These are phyloP conservation scores for Curvularia sp. DNA, from an alignment of 2,329 filamentous ascomycete species.

Conservation along the genomic window DNA sequence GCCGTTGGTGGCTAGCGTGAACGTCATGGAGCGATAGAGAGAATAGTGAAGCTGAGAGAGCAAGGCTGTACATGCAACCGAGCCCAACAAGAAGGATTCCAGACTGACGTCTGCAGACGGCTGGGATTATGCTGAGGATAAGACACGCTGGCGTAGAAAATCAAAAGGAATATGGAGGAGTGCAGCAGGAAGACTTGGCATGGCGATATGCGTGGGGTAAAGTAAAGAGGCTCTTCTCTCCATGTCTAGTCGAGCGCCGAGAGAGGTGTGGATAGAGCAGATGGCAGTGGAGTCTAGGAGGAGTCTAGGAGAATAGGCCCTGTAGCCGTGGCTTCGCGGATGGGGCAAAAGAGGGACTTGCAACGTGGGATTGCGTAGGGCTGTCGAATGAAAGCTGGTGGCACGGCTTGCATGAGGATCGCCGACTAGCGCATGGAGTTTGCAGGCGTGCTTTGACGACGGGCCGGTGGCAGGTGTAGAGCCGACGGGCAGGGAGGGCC, in stretches of 20 bases:
- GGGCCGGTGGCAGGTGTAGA: not conserved
- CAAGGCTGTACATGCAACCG: conserved; percentile 25
- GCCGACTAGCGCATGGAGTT: conserved; percentile 16
- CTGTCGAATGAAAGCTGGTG: conserved; percentile 35
- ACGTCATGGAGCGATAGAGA: conserved; percentile 24
- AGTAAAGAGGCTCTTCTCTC: not conserved
- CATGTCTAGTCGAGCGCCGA: not conserved
- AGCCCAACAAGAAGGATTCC: conserved; percentile 16
- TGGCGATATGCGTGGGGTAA: not conserved
- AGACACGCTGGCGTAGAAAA: conserved; percentile 22
- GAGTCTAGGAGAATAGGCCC: not conserved
- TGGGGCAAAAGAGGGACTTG: conserved; percentile 36
- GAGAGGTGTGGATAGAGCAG: not conserved
- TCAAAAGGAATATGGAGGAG: conserved; percentile 6
- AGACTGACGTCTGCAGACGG: conserved; percentile 11
- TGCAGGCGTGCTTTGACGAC: conserved; percentile 13
- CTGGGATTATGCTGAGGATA: conserved; percentile 25
- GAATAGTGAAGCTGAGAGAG: conserved; percentile 26
- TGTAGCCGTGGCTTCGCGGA: conserved; percentile 21
- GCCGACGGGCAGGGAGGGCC: not conserved
- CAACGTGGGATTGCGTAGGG: conserved; percentile 28
- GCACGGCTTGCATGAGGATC: conserved; percentile 28
- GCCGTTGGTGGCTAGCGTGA: conserved; percentile 32
- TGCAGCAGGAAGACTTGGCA: conserved; percentile 6
- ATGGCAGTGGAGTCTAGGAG: not conserved